Evolutionary conservation across 176 grass and related monocot genomes (phyloP).

Genomic region (Aegilops longissima): DNA sequence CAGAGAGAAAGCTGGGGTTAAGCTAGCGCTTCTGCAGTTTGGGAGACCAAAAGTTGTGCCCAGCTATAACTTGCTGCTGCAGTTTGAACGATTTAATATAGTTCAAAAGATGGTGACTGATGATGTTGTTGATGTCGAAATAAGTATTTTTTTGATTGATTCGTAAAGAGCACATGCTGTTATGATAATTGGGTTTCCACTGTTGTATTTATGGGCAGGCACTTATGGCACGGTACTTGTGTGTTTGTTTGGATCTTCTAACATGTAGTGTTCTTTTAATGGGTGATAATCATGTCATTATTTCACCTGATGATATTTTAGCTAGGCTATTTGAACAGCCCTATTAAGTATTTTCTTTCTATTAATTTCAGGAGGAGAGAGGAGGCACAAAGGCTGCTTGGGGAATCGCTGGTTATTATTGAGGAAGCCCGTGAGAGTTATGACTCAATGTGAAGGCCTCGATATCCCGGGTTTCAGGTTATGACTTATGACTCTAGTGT

Average conservation of each 20-base stretch:
- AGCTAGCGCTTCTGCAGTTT: background rate
- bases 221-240: background rate
- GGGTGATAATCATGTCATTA: background rate
- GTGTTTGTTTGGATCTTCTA: background rate
- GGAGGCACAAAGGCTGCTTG: slow-evolving; percentile 76
- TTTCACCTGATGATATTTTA: slow-evolving; percentile 10
- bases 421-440: slow-evolving; percentile 52
- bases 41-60: background rate
- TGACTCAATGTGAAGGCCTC: slow-evolving; percentile 7
- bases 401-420: slow-evolving; percentile 65
- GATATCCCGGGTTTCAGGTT: background rate
- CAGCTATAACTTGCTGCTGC: background rate
- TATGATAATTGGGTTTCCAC: background rate
- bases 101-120: background rate
- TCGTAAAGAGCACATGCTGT: background rate
- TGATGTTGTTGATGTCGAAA: background rate
- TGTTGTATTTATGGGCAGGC: background rate
- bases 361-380: slow-evolving; percentile 73
- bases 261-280: too few species aligned
- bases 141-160: background rate
- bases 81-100: background rate
- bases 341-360: background rate
- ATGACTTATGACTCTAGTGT: background rate
- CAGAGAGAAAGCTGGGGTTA: background rate
- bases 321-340: background rate